Conservation (phyloP, 495 filamentous ascomycete genomes). For the Parathielavia hyrcaniae region DNA sequence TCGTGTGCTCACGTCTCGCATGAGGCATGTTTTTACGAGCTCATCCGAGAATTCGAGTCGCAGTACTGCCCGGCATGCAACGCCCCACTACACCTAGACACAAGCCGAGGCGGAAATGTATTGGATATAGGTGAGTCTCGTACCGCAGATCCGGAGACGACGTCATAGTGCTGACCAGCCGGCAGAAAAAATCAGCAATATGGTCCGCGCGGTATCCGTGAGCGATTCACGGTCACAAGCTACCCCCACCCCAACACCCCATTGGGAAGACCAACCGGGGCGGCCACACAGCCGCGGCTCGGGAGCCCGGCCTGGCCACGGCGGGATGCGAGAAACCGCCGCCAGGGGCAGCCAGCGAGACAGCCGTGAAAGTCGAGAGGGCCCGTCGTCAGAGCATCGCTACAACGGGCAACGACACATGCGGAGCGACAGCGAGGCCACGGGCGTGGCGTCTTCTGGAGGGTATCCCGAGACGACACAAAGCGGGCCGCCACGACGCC, state of each 20-base stretch:
- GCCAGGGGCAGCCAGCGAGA: conserved; percentile 38
- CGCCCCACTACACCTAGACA: conserved; percentile 86
- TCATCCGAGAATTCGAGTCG: conserved; percentile 89
- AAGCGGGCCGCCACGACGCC: conserved; percentile 58
- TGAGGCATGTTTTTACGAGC: conserved; percentile 99
- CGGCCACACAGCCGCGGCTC: conserved; percentile 48
- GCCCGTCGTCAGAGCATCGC: conserved; percentile 53
- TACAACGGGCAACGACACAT: conserved; percentile 61
- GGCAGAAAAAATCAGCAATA: conserved; percentile 87
- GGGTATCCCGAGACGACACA: conserved; percentile 66
- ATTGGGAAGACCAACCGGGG: conserved; percentile 46
- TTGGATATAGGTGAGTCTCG: conserved; percentile 72
- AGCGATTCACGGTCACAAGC: conserved; percentile 54
- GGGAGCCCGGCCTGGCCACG: conserved; percentile 33
- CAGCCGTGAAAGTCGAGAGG: conserved; percentile 53
- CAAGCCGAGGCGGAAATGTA: conserved; percentile 90
- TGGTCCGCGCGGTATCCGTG: conserved; percentile 77
- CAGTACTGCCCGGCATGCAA: conserved; percentile 95
- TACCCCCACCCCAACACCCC: conserved; percentile 41
- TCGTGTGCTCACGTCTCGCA: conserved; percentile 94
- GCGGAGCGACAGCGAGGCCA: conserved; percentile 63
- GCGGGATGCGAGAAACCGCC: conserved; percentile 11
- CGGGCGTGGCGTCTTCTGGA: conserved; percentile 64
- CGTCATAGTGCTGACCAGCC: conserved; percentile 17
- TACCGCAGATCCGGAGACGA: background rate